phyloP scores from a whole-genome alignment of 805 yeast species.

The Myxozyma sirexii region DNA sequence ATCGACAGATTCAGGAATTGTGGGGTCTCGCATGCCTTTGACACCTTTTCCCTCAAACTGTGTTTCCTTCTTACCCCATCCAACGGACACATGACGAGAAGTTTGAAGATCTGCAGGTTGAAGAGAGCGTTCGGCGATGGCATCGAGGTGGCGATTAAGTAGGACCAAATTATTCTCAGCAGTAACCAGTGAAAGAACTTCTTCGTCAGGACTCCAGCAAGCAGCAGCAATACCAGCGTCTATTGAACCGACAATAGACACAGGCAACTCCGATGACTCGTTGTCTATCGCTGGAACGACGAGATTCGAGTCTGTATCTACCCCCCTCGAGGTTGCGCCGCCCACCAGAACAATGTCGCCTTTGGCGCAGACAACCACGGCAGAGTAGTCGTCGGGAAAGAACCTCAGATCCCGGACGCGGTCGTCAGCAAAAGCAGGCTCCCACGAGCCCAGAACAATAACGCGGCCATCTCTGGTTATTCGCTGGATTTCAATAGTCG shows the following conservation, averaged over 20 bases:
- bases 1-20: slow-evolving; percentile 74
- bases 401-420: slow-evolving; percentile 19
- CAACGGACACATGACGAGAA: slow-evolving; percentile 88
- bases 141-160: slow-evolving; percentile 77
- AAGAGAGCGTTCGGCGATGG: slow-evolving; percentile 66
- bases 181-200: slow-evolving; percentile 72
- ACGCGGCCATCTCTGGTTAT: slow-evolving; percentile 46
- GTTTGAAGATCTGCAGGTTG: slow-evolving; percentile 63
- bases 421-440: background rate
- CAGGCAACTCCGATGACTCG: slow-evolving; percentile 54
- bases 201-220: slow-evolving; percentile 90
- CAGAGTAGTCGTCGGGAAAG: slow-evolving; percentile 20
- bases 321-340: slow-evolving; percentile 41
- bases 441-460: slow-evolving; percentile 56
- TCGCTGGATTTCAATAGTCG: slow-evolving; percentile 12
- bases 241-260: slow-evolving; percentile 81
- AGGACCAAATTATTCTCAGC: slow-evolving; percentile 52
- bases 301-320: background rate
- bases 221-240: slow-evolving; percentile 76
- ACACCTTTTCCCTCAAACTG: slow-evolving; percentile 96
- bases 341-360: slow-evolving; percentile 66
- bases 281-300: slow-evolving; percentile 45
- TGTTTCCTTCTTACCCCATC: slow-evolving; percentile 98
- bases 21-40: slow-evolving; percentile 82
- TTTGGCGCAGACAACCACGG: slow-evolving; percentile 57